Base-by-base conservation (phyloP, 805 yeast genomes). In the Yarrowia deformans region DNA sequence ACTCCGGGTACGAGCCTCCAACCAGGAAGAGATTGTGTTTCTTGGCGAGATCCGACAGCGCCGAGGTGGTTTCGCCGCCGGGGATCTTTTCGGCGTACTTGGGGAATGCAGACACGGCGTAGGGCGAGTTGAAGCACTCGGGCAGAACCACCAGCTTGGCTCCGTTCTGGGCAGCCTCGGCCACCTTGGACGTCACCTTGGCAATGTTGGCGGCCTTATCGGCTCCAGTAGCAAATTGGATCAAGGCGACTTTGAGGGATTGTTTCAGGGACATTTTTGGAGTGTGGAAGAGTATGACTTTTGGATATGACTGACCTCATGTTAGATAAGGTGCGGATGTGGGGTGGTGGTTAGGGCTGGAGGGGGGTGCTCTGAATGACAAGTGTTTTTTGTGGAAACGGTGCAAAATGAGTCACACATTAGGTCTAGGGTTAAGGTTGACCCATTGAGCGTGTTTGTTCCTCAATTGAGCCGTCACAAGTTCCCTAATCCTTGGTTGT, bases 61-160 rank as follows among this genome's bases (percentile, higher is more conserved):
- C 84, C 67, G 78, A 72, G 3, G 94, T 87, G 0, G 89, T 84
- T 45, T 77, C 79, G 7, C 97, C 97, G 1, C 81, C 77, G 7
- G 97, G 96, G 52, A 95, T 90, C n/a, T 78, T 73, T 78, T 95
- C 99, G 3, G 97, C 93, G 77, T 95, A 94, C 70, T 91, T 88
- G 7, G 90, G 86, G 79, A 95, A 95, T 71, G 93, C 89, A 70
- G 86, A 85, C 37, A 92, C 97, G 0, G 97, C 87, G 76, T 95
- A 95, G 2, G 98, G 98, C 1, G 97, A 91, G 78, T 94, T 95
- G 85, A 93, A 94, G 80, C 97, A 93, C 80, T 95, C 98, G 9
- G 99, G 99, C 40, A 95, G 81, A 72, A 95, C 91, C 12, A 95
- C 85, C 50, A 94, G 81, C 74, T 93, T 90, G 8, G 89, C 85